Conservation (phyloP, 2,329 filamentous ascomycete species). For the Cadophora sp. region DNA sequence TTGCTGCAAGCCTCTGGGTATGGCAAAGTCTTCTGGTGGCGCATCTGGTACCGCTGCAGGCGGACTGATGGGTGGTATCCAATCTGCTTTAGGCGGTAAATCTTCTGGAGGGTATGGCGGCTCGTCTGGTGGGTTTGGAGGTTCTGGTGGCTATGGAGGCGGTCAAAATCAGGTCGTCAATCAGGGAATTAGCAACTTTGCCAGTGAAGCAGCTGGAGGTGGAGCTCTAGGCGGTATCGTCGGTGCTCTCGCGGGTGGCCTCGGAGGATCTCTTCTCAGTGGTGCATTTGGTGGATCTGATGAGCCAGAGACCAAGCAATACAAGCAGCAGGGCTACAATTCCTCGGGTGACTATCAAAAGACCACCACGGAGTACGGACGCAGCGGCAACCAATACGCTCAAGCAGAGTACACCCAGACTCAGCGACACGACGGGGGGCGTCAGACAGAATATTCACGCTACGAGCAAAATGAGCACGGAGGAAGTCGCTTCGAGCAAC, state of each 20-base stretch:
- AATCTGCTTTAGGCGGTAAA: slow-evolving; percentile 49
- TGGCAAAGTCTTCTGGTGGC: slow-evolving; percentile 68
- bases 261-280: slow-evolving; percentile 71
- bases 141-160: slow-evolving; percentile 23
- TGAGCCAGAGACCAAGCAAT: slow-evolving; percentile 57
- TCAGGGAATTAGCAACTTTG: slow-evolving; percentile 55
- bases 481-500: slow-evolving; percentile 65
- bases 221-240: slow-evolving; percentile 74
- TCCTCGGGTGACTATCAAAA: slow-evolving; percentile 63
- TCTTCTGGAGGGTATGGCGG: slow-evolving; percentile 39
- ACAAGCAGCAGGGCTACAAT: slow-evolving; percentile 43
- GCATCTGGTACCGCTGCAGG: slow-evolving; percentile 58
- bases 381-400: slow-evolving; percentile 46
- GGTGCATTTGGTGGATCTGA: slow-evolving; percentile 57
- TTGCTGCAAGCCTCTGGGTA: slow-evolving; percentile 74
- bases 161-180: slow-evolving; percentile 38
- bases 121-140: slow-evolving; percentile 37
- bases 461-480: slow-evolving; percentile 57
- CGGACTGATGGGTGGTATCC: slow-evolving; percentile 63
- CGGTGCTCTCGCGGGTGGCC: slow-evolving; percentile 68
- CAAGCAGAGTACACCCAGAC: slow-evolving; percentile 54
- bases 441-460: slow-evolving; percentile 64
- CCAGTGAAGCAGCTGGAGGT: slow-evolving; percentile 66
- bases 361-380: slow-evolving; percentile 67
- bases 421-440: slow-evolving; percentile 62